Base-by-base conservation (phyloP, 2,329 filamentous ascomycete genomes). In the Ophiostoma populinum region DNA sequence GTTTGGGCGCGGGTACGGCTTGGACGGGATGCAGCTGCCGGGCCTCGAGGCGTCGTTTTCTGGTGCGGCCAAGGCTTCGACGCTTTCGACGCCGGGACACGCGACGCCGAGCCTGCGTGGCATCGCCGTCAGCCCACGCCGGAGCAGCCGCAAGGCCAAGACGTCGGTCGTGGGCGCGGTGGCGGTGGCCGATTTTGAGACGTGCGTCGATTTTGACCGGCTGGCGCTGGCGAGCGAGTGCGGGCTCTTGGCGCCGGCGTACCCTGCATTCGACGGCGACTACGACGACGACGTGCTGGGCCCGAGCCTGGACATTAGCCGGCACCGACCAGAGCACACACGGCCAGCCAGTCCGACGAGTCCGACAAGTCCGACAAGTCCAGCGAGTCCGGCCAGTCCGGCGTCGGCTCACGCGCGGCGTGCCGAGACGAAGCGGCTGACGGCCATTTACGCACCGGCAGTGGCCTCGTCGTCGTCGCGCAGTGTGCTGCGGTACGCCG, bases 1-100 rank as follows among this genome's bases (percentile, higher is more conserved):
- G 0, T 58, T 59, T 39, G 49, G 55, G 8, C 35, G 29, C 0
- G 53, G 56, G 0, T 60, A 55, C 24, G 56, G 56, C 0, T 13
- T 35, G 16, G 40, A 54, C 24, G 55, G 55, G 0, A 26, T 38
- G 3, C 42, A 55, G 34, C 45, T 62, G 1, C 58, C 55, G 0
- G 55, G 55, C 0, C 41, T 58, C 3, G 42, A 44, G 10, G 51
- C 52, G 13, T 30, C 35, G 7, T 34, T 45, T 8, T 21, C 31
- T 1, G 32, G 27, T 3, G 37, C 38, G 5, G 22, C 36, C 5
- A 37, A 42, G 5, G 34, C 34, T 5, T 22, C 40, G 24, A 6
- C 36, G 13, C 19, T 34, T 21, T 15, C 27, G 34, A 3, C 26
- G 28, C 12, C 10, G 17, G 9, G n/a, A n/a, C n/a, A n/a, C n/a